Base-by-base conservation (phyloP, 352 stramenopile species). In the Phytopythium chamaehyphon region DNA sequence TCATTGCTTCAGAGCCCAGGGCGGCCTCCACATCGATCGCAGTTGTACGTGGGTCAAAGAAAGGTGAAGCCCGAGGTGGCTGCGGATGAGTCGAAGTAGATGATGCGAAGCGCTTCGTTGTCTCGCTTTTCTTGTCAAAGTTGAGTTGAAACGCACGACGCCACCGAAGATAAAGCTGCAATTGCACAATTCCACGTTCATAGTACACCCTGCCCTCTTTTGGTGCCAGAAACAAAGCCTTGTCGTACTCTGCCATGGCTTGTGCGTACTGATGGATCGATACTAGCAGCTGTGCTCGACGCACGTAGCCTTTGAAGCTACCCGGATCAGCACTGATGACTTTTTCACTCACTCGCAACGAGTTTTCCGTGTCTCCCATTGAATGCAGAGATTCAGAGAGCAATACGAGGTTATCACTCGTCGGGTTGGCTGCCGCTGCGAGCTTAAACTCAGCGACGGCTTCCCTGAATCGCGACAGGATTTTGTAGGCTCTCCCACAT, bases 381-480 rank as follows among this genome's bases (percentile, higher is more conserved):
- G 81, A 90, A 51, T 92, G 81, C 2, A 92, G 54, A 21, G 81
- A 86, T 57, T 92, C 81, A 8, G 81, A 92, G 1, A 92, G 56
- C 42, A 92, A 36, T 19, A 88, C 76, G n/a, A 92, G 61, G 45
- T 92, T 92, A 28, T 86, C 81, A 7, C 69, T 76, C 3, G 69
- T 88, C 33, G 78, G 81, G 36, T 84, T 76, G 3, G 83, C 57
- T 14, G 66, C 54, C 21, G 81, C 81, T 1, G 76, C 78, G 21
- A 61, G 69, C 48, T 90, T 72, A 43, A 92, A 90, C 47, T 80
- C 74, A 15, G 63, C 40, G 6, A 92, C 78, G 1, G 81, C 81
- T 28, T 75, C 64, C 45, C 78, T 64, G 54, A 88, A 88, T 6
- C 73, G 69, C n/a, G 74, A 70, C 0, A 92, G 58, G 33, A 92